Conservation (phyloP, 495 filamentous ascomycete genomes). For the Podospora australis region DNA sequence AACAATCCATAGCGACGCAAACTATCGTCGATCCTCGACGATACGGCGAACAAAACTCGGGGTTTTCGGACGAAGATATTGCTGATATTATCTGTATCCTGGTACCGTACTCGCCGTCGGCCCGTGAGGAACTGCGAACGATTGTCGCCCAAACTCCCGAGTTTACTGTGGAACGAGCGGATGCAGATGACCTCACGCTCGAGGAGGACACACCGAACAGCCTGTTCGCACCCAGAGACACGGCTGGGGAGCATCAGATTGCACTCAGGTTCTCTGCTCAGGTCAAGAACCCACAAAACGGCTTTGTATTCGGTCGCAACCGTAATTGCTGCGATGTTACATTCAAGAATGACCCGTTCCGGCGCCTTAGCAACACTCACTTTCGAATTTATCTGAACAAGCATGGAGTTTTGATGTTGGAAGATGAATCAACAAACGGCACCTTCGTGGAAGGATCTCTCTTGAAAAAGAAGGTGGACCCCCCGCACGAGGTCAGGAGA, state of each 20-base stretch:
- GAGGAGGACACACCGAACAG: slow-evolving; percentile 32
- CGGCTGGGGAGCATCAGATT: slow-evolving; percentile 59
- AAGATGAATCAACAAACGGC: slow-evolving; percentile 89
- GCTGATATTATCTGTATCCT: slow-evolving; percentile 86
- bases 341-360: slow-evolving; percentile 50
- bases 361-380: slow-evolving; percentile 76
- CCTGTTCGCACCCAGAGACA: slow-evolving; percentile 38
- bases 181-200: slow-evolving; percentile 41
- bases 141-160: slow-evolving; percentile 41
- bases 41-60: slow-evolving; percentile 66
- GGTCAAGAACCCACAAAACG: slow-evolving; percentile 54
- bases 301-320: slow-evolving; percentile 85
- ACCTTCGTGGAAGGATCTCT: slow-evolving; percentile 70
- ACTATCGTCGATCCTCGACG: slow-evolving; percentile 73
- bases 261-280: slow-evolving; percentile 71
- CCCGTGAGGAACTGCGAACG: slow-evolving; percentile 57
- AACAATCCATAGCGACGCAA: slow-evolving; percentile 57
- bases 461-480: slow-evolving; percentile 44
- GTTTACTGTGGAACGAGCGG: slow-evolving; percentile 30
- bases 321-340: slow-evolving; percentile 63
- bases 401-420: slow-evolving; percentile 75
- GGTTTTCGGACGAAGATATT: slow-evolving; percentile 70
- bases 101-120: slow-evolving; percentile 66
- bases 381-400: slow-evolving; percentile 85
- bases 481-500: slow-evolving; percentile 36